These are phyloP conservation scores for Auricularia heimuer DNA, from an alignment of 768 basidiomycete species.

Conservation along the genomic window DNA sequence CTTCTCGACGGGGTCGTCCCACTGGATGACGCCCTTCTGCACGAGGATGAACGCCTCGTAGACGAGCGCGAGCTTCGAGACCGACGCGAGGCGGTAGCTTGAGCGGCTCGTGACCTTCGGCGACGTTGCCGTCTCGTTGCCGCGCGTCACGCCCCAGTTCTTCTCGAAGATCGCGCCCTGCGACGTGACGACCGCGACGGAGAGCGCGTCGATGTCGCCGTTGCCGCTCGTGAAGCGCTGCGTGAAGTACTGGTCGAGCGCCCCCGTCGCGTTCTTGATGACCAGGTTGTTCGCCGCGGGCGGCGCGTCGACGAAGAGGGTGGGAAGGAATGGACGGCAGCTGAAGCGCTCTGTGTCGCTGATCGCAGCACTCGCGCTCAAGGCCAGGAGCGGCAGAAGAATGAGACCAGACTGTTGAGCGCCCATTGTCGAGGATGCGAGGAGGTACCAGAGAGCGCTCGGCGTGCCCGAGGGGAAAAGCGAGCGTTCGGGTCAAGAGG, in stretches of 20 bases:
- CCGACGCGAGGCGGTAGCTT: conserved; percentile 42
- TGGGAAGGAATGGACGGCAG: conserved; percentile 20
- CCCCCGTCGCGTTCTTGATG: conserved; percentile 5
- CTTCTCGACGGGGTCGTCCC: conserved; percentile 40
- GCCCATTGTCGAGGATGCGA: no score
- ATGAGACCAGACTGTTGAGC: no score
- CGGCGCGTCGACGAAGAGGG: conserved; percentile 16
- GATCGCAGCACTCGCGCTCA: no score
- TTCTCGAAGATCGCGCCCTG: conserved; percentile 35
- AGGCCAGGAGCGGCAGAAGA: no score
- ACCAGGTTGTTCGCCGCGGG: conserved; percentile 8
- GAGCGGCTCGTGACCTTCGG: conserved; percentile 31
- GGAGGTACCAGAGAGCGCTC: no score
- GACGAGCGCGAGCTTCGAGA: conserved; percentile 41
- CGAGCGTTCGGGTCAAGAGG: no score
- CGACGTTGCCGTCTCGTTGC: conserved; percentile 30
- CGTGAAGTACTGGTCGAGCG: background rate
- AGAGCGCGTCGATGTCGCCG: conserved; percentile 40
- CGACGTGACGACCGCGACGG: conserved; percentile 38
- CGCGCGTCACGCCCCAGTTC: conserved; percentile 33
- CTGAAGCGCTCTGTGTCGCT: conserved; percentile 11
- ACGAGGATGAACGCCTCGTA: conserved; percentile 40
- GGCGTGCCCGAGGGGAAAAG: no score
- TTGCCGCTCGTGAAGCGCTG: conserved; percentile 17
- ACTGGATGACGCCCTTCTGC: conserved; percentile 29